phyloP scores from a whole-genome alignment of 2,329 filamentous ascomycete species.

The Aspergillus novofumigatus region DNA sequence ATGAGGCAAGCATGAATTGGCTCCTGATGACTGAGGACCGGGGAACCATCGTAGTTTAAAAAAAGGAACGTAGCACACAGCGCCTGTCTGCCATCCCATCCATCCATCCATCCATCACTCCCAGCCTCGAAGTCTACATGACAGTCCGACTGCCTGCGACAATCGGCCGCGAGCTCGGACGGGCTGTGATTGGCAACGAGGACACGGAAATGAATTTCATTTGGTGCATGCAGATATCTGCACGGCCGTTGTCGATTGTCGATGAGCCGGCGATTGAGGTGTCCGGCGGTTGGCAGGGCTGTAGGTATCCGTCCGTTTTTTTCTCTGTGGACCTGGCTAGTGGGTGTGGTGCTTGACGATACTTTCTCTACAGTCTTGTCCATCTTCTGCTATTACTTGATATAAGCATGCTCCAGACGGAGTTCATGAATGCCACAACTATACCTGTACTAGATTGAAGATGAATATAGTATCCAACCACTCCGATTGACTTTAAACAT shows the following conservation, averaged over 20 bases:
- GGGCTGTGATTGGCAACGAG: not conserved
- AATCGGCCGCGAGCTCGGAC: not conserved
- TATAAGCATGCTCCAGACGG: too few species aligned
- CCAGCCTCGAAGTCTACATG: not conserved
- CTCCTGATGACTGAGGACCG: too few species aligned
- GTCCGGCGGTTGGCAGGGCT: not conserved
- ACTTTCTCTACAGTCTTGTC: too few species aligned
- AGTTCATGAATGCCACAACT: too few species aligned
- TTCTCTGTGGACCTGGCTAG: not conserved
- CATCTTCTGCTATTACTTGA: too few species aligned
- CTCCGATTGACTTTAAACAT: too few species aligned
- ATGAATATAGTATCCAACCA: too few species aligned
- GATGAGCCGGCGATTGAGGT: not conserved
- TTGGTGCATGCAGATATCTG: not conserved
- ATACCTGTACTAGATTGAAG: too few species aligned
- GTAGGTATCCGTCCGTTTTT: not conserved
- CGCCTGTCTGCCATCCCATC: not conserved
- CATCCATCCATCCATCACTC: not conserved
- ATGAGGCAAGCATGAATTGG: not conserved
- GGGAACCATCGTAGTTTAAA: not conserved
- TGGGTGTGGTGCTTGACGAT: too few species aligned
- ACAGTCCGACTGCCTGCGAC: not conserved
- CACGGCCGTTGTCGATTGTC: not conserved
- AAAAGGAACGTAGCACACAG: not conserved
- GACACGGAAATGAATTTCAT: not conserved